These are phyloP conservation scores for Saprolegnia parasitica DNA, from an alignment of 352 stramenopile genomes.

Conservation along the genomic window DNA sequence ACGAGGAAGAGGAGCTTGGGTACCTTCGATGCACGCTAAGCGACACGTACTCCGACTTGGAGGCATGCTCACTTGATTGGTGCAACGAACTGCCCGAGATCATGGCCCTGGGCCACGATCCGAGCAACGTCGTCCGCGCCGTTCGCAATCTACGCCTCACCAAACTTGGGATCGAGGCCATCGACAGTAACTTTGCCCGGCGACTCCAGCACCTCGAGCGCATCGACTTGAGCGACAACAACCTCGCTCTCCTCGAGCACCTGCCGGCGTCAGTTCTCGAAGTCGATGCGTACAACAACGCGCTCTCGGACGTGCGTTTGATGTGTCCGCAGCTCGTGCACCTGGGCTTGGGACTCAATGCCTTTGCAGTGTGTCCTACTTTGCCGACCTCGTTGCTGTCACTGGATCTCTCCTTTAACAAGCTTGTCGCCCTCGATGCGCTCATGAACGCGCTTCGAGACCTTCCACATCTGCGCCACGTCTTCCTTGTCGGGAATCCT, in stretches of 20 bases:
- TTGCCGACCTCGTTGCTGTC: slow-evolving; percentile 10
- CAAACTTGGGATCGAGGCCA: slow-evolving; percentile 17
- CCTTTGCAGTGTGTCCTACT: background rate
- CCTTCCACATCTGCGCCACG: slow-evolving; percentile 5
- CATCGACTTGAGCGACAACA: slow-evolving; percentile 26
- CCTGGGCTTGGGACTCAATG: slow-evolving; percentile 21
- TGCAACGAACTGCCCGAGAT: slow-evolving; percentile 25
- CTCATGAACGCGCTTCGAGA: background rate
- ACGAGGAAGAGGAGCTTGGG: background rate
- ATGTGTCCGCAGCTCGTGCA: slow-evolving; percentile 4
- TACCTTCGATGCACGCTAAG: slow-evolving; percentile 17
- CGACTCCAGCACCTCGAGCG: slow-evolving; percentile 4
- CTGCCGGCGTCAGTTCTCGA: slow-evolving; percentile 16
- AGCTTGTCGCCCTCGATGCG: background rate
- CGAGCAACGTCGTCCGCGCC: background rate
- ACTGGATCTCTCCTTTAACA: slow-evolving; percentile 27
- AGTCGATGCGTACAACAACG: slow-evolving; percentile 25
- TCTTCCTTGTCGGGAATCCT: slow-evolving; percentile 24
- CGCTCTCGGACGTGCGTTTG: background rate
- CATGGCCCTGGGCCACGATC: background rate
- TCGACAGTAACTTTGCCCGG: slow-evolving; percentile 14
- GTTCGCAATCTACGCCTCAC: slow-evolving; percentile 24
- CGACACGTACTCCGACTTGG: slow-evolving; percentile 25
- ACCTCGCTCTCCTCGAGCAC: slow-evolving; percentile 4
- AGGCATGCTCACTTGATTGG: slow-evolving; percentile 27